Evolutionary conservation across 371 early-diverging fungal genomes (phyloP).

Genomic region (Syncephalis plumigaleata): DNA sequence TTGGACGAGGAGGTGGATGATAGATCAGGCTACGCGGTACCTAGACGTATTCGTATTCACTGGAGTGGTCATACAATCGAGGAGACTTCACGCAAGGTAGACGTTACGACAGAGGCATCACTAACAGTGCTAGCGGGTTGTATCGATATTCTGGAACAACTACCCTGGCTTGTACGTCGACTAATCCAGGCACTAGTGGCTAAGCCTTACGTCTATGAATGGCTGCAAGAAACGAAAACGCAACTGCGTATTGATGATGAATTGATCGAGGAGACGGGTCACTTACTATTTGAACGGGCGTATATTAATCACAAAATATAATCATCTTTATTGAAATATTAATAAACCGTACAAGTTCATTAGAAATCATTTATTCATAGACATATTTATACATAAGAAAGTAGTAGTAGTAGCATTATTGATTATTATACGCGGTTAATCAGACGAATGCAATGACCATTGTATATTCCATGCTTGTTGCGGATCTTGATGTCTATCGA

Average conservation of each 20-base stretch:
- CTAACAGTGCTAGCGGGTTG: constrained; percentile 43
- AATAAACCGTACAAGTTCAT: no score
- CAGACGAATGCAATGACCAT: no score
- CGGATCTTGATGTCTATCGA: constrained; percentile 2
- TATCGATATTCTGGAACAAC: constrained; percentile 72
- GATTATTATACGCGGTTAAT: no score
- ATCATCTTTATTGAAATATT: no score
- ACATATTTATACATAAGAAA: no score
- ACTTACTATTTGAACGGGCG: no score
- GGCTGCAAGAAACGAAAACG: constrained; percentile 6
- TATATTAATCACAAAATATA: no score
- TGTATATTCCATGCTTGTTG: no score
- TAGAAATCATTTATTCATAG: no score
- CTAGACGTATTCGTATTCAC: constrained; percentile 41
- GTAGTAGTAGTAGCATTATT: no score
- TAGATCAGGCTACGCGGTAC: constrained; percentile 68
- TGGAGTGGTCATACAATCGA: constrained; percentile 57
- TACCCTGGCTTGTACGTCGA: constrained; percentile 77
- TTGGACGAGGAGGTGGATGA: constrained; percentile 25
- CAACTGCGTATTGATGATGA: constrained; percentile 41
- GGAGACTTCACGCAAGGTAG: constrained; percentile 23
- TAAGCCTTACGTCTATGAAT: constrained; percentile 86
- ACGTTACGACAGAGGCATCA: constrained; percentile 27
- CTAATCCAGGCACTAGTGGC: constrained; percentile 82
- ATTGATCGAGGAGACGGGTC: no score